Percentiles rank a stretch among this genome's conserved stretches.
Conservation (phyloP, 805 yeast genomes). For the Cyberlindnera mrakii region DNA sequence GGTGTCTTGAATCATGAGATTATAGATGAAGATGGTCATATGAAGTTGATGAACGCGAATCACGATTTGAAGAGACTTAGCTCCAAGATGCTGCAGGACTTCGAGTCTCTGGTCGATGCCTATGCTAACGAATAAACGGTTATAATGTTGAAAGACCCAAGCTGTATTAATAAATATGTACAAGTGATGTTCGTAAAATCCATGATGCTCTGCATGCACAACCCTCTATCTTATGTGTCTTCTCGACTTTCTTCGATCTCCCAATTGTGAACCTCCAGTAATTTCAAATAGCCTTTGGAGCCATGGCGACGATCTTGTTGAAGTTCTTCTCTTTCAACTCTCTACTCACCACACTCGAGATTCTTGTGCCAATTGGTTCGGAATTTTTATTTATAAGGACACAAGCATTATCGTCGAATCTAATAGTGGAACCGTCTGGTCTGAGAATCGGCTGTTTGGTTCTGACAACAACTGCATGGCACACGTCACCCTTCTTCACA, state of each 20-base stretch:
- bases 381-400: slow-evolving; percentile 87
- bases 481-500: slow-evolving; percentile 92
- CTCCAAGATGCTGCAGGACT: not conserved
- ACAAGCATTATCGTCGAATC: slow-evolving; percentile 96
- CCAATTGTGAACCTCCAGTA: not conserved
- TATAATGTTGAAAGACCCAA: not conserved
- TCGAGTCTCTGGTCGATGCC: not conserved
- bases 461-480: slow-evolving; percentile 92
- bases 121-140: not conserved
- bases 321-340: slow-evolving; percentile 80
- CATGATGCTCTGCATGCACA: not conserved
- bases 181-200: slow-evolving; percentile 4
- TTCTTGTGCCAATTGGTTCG: slow-evolving; percentile 94
- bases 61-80: not conserved
- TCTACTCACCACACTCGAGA: slow-evolving; percentile 83
- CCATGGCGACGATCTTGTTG: slow-evolving; percentile 82
- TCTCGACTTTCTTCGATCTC: too few species aligned
- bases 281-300: slow-evolving; percentile 66
- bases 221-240: too few species aligned
- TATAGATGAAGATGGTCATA: slow-evolving; percentile 7
- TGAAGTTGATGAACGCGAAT: slow-evolving; percentile 8
- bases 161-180: not conserved
- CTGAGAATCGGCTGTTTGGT: slow-evolving; percentile 73
- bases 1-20: slow-evolving; percentile 12
- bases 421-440: slow-evolving; percentile 78